Base-by-base conservation (phyloP, 2,329 filamentous ascomycete genomes). In the Grosmannia serpens region DNA sequence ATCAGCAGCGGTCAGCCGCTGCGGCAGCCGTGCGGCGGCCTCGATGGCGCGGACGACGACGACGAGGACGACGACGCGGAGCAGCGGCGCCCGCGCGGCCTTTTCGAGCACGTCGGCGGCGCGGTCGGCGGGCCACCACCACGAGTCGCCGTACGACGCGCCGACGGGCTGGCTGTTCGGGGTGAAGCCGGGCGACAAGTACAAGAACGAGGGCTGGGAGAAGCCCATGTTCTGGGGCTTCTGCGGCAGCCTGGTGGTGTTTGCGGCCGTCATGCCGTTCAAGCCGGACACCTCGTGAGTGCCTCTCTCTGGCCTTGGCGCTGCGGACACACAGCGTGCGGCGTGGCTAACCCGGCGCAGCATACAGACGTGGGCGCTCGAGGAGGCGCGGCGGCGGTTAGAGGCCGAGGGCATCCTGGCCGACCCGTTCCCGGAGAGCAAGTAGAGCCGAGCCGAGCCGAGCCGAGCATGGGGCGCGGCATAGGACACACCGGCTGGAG, bases 281-380 rank as follows among this genome's bases (percentile, higher is more conserved):
- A 97, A 97, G 85, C 94, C 94, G 57, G 94, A 99, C 80, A 97
- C 92, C 63, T 95, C 90, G 94, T 99, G 81, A 77, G 91, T 90
- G 3, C n/a, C n/a, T n/a, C n/a, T n/a, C n/a, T n/a, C n/a, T n/a
- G n/a, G n/a, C n/a, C n/a, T n/a, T n/a, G n/a, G n/a, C n/a, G n/a
- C n/a, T n/a, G n/a, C n/a, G n/a, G n/a, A n/a, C n/a, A n/a, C 31
- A 11, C 15, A 44, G 5, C 41, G 15, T 17, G 9, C 41, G 13
- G 41, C 41, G 17, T 24, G 4, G 11, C 46, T 49, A 49, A 49
- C 46, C 10, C 27, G 27, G 3, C 10, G 1, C 67, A 99, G 94
- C 73, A 96, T 99, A 84, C 94, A 97, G 79, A 97, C 92, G 58
- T 99, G 94, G 94, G 94, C 94, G 63, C 84, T 99, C 50, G 94